These are phyloP conservation scores for Plasmodium vivax DNA, from an alignment of 169 alveolate species.

Conservation along the genomic window DNA sequence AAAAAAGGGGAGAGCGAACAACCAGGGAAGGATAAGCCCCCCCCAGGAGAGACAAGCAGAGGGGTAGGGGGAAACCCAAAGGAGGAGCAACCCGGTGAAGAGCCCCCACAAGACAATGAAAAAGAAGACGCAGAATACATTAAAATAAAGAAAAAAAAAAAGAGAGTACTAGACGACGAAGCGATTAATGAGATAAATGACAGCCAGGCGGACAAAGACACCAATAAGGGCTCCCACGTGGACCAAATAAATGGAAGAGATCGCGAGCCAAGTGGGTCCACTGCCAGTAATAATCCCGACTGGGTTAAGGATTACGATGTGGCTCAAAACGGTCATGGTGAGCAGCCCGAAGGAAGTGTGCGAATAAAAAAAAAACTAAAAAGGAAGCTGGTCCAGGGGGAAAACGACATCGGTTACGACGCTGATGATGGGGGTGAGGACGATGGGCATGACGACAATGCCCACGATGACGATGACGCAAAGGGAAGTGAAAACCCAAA, in stretches of 20 bases:
- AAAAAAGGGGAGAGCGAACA: not conserved
- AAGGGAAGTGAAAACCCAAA: not conserved
- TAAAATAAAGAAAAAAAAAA: conserved; percentile 39
- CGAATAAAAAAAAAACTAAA: not conserved
- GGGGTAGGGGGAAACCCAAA: not conserved
- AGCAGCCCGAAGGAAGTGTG: not conserved
- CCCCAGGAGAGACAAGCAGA: not conserved
- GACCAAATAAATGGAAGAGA: not conserved
- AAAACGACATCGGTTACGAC: not conserved
- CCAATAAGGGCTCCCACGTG: not conserved
- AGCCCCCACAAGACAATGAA: not conserved
- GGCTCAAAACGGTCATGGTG: not conserved
- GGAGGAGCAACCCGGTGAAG: not conserved
- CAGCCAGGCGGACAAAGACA: not conserved
- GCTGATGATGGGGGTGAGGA: not conserved
- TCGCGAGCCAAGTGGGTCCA: not conserved
- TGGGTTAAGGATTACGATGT: not conserved
- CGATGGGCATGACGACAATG: not conserved
- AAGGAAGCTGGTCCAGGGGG: not conserved
- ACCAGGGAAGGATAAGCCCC: not conserved
- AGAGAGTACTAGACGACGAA: conserved; percentile 56
- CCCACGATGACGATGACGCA: not conserved
- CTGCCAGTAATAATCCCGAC: not conserved
- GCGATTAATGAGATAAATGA: not conserved
- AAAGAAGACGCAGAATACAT: conserved; percentile 21